These are phyloP conservation scores for Pseudogymnoascus sp. DNA, from an alignment of 2,329 filamentous ascomycete genomes.

Conservation along the genomic window DNA sequence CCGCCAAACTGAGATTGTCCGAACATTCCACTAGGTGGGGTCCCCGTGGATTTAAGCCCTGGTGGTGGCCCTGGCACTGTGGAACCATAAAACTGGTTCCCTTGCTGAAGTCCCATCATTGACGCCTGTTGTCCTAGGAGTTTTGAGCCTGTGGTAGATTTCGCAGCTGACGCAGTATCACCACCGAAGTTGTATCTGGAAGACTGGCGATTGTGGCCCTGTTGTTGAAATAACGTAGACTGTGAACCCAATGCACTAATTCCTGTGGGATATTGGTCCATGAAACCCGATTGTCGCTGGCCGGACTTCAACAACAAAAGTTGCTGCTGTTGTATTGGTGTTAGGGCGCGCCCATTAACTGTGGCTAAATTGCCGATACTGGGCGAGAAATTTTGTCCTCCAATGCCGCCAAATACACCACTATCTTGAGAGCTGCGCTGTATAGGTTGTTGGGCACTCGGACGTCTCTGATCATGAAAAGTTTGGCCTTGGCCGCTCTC, in stretches of 20 bases:
- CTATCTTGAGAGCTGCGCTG: conserved; percentile 51
- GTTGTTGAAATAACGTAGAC: conserved; percentile 46
- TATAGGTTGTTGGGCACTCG: conserved; percentile 68
- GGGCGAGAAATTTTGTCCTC: conserved; percentile 40
- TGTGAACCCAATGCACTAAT: conserved; percentile 38
- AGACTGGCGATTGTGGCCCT: conserved; percentile 72
- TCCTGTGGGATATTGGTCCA: conserved; percentile 53
- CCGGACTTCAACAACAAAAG: conserved; percentile 50
- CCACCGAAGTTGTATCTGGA: conserved; percentile 85
- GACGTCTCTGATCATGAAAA: conserved; percentile 53
- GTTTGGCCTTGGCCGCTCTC: conserved; percentile 35
- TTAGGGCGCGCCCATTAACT: conserved; percentile 66
- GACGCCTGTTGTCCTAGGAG: conserved; percentile 77
- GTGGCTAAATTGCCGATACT: conserved; percentile 46
- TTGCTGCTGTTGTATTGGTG: conserved; percentile 70
- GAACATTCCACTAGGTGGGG: conserved; percentile 87
- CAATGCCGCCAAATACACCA: conserved; percentile 46
- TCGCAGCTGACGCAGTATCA: conserved; percentile 60
- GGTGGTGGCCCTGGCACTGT: conserved; percentile 90
- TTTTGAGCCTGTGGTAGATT: conserved; percentile 66
- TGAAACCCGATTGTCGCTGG: conserved; percentile 37
- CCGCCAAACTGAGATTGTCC: conserved; percentile 82
- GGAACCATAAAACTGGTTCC: conserved; percentile 70
- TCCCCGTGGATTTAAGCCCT: conserved; percentile 89
- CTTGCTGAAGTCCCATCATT: conserved; percentile 69